Percentiles rank a stretch among this genome's conserved stretches.
phyloP scores from a whole-genome alignment of 106 monocot species.

The Gastrodia elata region DNA sequence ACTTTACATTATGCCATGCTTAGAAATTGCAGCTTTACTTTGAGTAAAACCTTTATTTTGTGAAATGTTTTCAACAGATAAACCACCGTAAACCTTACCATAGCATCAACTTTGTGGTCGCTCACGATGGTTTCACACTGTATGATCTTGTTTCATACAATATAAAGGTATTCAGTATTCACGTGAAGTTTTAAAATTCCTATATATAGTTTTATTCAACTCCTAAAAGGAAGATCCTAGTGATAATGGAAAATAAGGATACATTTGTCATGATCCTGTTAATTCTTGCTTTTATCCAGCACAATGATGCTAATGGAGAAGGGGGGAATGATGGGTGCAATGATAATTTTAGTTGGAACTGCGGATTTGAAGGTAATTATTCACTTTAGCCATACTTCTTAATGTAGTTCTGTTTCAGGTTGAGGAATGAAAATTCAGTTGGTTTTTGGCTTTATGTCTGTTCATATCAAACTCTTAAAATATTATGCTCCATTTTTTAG shows the following conservation, averaged over 20 bases:
- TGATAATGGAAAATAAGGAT: neutral
- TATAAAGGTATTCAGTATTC: slow-evolving; percentile 73
- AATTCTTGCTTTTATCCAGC: slow-evolving; percentile 28
- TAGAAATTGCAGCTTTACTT: neutral
- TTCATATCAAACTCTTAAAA: neutral
- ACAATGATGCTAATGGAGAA: slow-evolving; percentile 96
- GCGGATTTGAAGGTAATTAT: slow-evolving; percentile 96
- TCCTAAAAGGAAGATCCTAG: neutral
- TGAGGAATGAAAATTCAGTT: neutral
- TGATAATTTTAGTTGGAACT: slow-evolving; percentile 99
- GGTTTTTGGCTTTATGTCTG: neutral
- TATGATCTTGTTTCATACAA: slow-evolving; percentile 94
- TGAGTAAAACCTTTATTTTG: neutral
- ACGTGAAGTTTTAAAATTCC: neutral
- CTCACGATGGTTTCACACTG: slow-evolving; percentile 98
- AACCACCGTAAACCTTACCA: slow-evolving; percentile 82
- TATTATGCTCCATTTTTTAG: too few species aligned
- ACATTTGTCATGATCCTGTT: neutral
- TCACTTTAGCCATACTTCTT: neutral
- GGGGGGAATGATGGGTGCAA: slow-evolving; percentile 84
- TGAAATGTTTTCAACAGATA: slow-evolving; percentile 37
- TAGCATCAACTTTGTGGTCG: slow-evolving; percentile 88
- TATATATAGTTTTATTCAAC: neutral
- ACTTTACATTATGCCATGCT: neutral
- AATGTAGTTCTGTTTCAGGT: neutral